Evolutionary conservation across 345 rosid species (phyloP).

Genomic region (Microthlaspi erraticum): DNA sequence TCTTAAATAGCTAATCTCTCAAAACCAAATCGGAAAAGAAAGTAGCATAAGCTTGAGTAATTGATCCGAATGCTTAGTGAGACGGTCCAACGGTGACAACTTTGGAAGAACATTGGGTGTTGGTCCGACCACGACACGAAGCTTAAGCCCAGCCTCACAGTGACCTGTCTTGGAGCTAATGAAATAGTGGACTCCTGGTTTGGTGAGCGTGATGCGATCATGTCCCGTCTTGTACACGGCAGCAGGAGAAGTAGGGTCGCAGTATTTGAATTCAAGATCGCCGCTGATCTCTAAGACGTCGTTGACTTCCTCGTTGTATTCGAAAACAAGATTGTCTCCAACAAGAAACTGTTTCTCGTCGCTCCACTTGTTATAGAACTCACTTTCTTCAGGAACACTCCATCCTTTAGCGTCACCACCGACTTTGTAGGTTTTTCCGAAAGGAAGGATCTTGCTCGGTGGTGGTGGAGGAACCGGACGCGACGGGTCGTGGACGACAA

Average conservation of each 20-base stretch:
- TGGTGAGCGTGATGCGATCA: background rate
- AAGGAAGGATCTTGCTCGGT: background rate
- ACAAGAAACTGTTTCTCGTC: background rate
- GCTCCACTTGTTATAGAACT: background rate
- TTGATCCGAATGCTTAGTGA: too few relatives aligned
- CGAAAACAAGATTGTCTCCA: background rate
- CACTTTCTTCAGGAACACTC: background rate
- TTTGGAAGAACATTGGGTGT: too few relatives aligned
- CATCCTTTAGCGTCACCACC: conserved; percentile 6
- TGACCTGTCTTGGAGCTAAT: background rate
- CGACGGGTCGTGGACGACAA: background rate
- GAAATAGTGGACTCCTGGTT: conserved; percentile 24
- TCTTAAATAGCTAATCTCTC: too few relatives aligned
- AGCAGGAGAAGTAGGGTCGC: conserved; percentile 1
- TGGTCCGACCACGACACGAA: conserved; percentile 1
- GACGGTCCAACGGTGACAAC: too few relatives aligned
- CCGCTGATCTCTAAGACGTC: background rate
- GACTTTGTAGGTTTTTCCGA: background rate
- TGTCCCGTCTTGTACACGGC: conserved; percentile 4
- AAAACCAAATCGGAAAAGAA: too few relatives aligned
- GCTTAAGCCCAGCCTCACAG: conserved; percentile 6
- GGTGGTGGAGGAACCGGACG: background rate
- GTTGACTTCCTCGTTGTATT: background rate
- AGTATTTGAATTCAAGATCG: background rate
- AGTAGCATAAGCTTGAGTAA: too few relatives aligned